Evolutionary conservation across 257 asterid species (phyloP).

Genomic region (Perilla frutescens): DNA sequence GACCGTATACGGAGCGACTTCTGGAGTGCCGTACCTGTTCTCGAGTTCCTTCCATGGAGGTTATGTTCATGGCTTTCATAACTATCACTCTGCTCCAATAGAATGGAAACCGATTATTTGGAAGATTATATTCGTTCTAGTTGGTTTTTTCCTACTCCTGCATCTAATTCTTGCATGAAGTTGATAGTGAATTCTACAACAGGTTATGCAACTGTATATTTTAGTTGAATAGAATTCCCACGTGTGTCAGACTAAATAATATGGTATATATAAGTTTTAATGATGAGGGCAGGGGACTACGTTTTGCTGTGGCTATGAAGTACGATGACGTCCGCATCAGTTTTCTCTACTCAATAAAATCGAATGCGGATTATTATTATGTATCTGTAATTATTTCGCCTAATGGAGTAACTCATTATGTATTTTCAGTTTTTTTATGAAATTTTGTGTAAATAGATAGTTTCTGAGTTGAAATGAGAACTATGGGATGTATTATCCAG

Average conservation of each 20-base stretch:
- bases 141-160: slow-evolving; percentile 53
- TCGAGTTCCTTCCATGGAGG: slow-evolving; percentile 80
- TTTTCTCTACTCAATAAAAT: slow-evolving; percentile 34
- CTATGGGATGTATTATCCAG: too few relatives aligned
- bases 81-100: slow-evolving; percentile 49
- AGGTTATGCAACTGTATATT: slow-evolving; percentile 45
- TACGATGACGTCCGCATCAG: slow-evolving; percentile 11
- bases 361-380: slow-evolving; percentile 11
- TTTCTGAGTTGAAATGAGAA: slow-evolving; percentile 1
- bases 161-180: slow-evolving; percentile 48
- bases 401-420: slow-evolving; percentile 18
- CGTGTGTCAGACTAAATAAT: slow-evolving; percentile 35
- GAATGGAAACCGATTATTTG: slow-evolving; percentile 60
- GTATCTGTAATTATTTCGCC: slow-evolving; percentile 24
- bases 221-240: slow-evolving; percentile 38
- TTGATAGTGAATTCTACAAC: background rate
- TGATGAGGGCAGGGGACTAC: background rate
- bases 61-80: slow-evolving; percentile 71
- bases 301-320: slow-evolving; percentile 2
- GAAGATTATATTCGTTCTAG: slow-evolving; percentile 58
- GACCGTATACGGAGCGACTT: slow-evolving; percentile 79
- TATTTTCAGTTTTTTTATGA: slow-evolving; percentile 1
- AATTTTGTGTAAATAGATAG: background rate
- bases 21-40: slow-evolving; percentile 71
- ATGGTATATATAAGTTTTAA: slow-evolving; percentile 23